Base-by-base conservation (phyloP, 2,329 filamentous ascomycete genomes). In the Helicocarpus griseus region DNA sequence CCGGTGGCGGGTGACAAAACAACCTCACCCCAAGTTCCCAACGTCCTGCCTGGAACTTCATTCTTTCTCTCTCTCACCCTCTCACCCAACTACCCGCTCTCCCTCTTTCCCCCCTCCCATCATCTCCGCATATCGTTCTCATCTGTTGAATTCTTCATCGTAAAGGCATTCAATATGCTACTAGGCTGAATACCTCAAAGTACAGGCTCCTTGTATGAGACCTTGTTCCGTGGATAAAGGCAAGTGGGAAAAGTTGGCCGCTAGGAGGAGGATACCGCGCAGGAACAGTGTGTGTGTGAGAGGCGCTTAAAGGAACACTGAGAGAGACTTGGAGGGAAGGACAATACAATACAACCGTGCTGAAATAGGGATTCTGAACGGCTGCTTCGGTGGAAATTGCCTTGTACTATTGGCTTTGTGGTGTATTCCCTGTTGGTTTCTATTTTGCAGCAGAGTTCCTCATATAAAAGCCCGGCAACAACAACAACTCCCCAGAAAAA, bases 161-260 rank as follows among this genome's bases (percentile, higher is more conserved):
- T 70, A 70, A 70, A 68, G 62, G 63, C 63, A 66, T 65, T 64
- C 59, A 65, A 60, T 62, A 66, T 66, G 60, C 62, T 65, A 60
- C 60, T 62, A 56, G 59, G 57, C 54, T 57, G 59, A 63, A 61
- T 57, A 54, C 33, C 54, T 59, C 57, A n/a, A 61, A 60, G 50
- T 35, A 44, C 48, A 60, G 65, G 62, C 58, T 65, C 63, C 61
- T 64, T 61, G 64, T 66, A 65, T 66, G 62, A 67, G 61, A 54
- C 52, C 62, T 59, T 58, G 57, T 56, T 63, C 55, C 19, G 33
- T 48, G 35, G 26, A 54, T 58, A 59, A 63, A 65, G 60, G 55
- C 59, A 61, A 58, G 58, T 56, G 57, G n/a, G 19, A 38, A 51
- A 35, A 13, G n/a, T 41, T 39, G 31, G 49, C 22, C 29, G 19